phyloP scores from a whole-genome alignment of 148 eudicot species.

The Cornus suecica region DNA sequence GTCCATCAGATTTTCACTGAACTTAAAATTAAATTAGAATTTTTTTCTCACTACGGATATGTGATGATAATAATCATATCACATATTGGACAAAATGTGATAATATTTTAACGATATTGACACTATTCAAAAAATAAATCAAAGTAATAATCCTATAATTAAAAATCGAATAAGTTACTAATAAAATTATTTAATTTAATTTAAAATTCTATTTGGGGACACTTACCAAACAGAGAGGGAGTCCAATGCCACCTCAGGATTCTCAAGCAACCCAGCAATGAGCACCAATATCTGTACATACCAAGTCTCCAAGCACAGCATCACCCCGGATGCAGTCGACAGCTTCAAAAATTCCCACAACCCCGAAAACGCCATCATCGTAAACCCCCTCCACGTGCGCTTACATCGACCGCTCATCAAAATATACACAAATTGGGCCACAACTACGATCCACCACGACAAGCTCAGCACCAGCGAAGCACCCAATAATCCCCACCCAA shows the following conservation, averaged over 20 bases:
- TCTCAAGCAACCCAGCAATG: conserved; percentile 43
- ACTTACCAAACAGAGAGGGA: conserved; percentile 58
- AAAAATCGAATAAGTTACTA: too few species aligned
- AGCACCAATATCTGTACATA: conserved; percentile 42
- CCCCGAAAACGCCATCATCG: conserved; percentile 39
- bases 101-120: too few species aligned
- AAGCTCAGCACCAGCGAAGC: conserved; percentile 42
- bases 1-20: too few species aligned
- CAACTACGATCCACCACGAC: conserved; percentile 57
- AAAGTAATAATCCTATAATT: too few species aligned
- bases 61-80: too few species aligned
- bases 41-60: too few species aligned
- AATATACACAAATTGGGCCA: conserved; percentile 42
- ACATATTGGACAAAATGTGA: too few species aligned
- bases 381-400: conserved; percentile 51
- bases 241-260: conserved; percentile 49
- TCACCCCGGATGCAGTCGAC: conserved; percentile 50
- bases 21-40: too few species aligned
- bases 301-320: conserved; percentile 62
- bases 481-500: conserved; percentile 46
- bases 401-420: conserved; percentile 29
- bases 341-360: conserved; percentile 39
- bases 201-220: too few species aligned
- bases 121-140: too few species aligned
- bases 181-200: too few species aligned